Evolutionary conservation across 208 protist species (phyloP).

Genomic region (Trypanosomatidae sp.): DNA sequence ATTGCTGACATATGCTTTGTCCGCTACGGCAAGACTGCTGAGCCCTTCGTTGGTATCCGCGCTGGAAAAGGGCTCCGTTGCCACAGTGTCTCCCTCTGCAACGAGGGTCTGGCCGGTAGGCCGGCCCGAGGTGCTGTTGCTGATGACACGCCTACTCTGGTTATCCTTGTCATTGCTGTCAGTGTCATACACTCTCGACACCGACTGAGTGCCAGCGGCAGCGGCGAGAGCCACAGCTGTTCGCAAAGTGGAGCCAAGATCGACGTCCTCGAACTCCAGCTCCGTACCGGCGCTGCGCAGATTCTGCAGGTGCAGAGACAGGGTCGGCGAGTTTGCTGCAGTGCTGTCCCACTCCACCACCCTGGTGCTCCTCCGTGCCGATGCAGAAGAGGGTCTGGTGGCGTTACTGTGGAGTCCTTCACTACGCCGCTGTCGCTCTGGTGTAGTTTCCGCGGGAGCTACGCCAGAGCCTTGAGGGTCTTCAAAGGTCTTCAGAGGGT

Average conservation of each 20-base stretch:
- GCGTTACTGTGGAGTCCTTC: neutral
- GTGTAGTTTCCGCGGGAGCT: neutral
- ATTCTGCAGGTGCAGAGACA: neutral
- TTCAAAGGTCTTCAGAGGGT: neutral
- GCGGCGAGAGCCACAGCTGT: slow-evolving; percentile 26
- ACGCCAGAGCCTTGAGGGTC: neutral
- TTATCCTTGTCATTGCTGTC: neutral
- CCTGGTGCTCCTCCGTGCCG: neutral
- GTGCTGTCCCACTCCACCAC: neutral
- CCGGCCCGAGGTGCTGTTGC: slow-evolving; percentile 8
- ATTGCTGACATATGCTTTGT: neutral
- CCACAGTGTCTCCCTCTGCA: neutral
- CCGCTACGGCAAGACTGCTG: neutral
- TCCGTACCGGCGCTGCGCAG: neutral
- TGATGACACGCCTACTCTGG: neutral
- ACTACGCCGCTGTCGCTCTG: neutral
- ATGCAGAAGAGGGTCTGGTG: neutral
- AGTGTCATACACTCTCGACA: neutral
- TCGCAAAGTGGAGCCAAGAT: slow-evolving; percentile 25
- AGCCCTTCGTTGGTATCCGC: neutral
- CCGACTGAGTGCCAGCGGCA: slow-evolving; percentile 5
- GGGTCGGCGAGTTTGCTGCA: neutral
- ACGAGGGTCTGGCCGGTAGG: neutral
- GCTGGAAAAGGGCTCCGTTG: neutral
- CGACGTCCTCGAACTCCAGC: slow-evolving; percentile 12